Evolutionary conservation across 2,329 filamentous ascomycete genomes (phyloP).

Genomic region (Diaporthe aspalathi): DNA sequence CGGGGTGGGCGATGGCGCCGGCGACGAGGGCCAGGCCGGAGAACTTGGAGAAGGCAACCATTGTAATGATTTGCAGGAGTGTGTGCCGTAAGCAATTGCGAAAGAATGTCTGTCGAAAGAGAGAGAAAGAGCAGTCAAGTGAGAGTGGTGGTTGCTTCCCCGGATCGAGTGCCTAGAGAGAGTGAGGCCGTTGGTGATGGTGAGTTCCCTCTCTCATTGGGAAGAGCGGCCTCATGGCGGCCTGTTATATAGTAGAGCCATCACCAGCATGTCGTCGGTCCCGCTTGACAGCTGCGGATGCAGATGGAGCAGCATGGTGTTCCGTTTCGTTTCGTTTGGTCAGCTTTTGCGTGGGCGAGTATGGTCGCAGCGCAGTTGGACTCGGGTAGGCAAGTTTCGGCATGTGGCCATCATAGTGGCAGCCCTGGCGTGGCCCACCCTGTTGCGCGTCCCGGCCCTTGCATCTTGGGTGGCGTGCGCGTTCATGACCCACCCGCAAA

Average conservation of each 20-base stretch:
- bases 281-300: slow-evolving; percentile 10
- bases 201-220: neutral
- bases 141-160: slow-evolving; percentile 7
- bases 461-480: slow-evolving; percentile 12
- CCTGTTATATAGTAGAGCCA: slow-evolving; percentile 11
- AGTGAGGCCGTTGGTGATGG: slow-evolving; percentile 13
- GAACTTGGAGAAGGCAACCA: slow-evolving; percentile 37
- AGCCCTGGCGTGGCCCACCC: slow-evolving; percentile 19
- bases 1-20: slow-evolving; percentile 48
- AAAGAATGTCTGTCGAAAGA: neutral
- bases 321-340: slow-evolving; percentile 20
- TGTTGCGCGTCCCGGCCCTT: slow-evolving; percentile 16
- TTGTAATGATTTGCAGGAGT: slow-evolving; percentile 3
- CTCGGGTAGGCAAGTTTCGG: slow-evolving; percentile 14
- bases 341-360: slow-evolving; percentile 10
- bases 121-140: neutral
- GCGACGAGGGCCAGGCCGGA: slow-evolving; percentile 41
- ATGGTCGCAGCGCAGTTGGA: slow-evolving; percentile 2
- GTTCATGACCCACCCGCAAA: slow-evolving; percentile 22
- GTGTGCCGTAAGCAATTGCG: neutral
- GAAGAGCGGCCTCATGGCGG: neutral
- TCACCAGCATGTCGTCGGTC: neutral
- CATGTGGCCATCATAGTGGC: slow-evolving; percentile 7
- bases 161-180: slow-evolving; percentile 4
- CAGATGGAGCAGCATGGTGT: slow-evolving; percentile 3